Evolutionary conservation across 1,284 basidiomycete species (phyloP).

Genomic region (Ceratobasidium sp.): DNA sequence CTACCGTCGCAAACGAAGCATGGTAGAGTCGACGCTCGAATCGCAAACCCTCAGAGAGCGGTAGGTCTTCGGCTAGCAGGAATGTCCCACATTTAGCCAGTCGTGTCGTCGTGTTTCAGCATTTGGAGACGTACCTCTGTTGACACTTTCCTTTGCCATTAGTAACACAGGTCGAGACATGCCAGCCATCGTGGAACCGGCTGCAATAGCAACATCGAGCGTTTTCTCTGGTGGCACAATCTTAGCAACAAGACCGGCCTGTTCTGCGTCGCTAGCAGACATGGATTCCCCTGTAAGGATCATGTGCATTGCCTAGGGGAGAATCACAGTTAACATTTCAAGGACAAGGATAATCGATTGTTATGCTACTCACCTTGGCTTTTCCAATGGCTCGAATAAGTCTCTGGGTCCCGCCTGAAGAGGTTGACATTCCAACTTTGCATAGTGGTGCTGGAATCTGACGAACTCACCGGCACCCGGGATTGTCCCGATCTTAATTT

Average conservation of each 20-base stretch:
- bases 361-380: constrained; percentile 58
- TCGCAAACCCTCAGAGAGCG: constrained; percentile 36
- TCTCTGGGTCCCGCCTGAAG: constrained; percentile 62
- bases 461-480: constrained; percentile 61
- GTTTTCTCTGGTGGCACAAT: constrained; percentile 40
- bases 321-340: background rate
- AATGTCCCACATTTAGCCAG: background rate
- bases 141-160: constrained; percentile 47
- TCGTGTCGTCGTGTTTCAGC: background rate
- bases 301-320: constrained; percentile 46
- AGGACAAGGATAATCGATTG: background rate
- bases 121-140: constrained; percentile 35
- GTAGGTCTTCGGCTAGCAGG: constrained; percentile 31
- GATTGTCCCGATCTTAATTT: constrained; percentile 77
- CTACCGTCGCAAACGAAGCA: constrained; percentile 40
- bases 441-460: background rate
- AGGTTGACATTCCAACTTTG: background rate
- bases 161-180: constrained; percentile 45
- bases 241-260: constrained; percentile 44
- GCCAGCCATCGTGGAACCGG: constrained; percentile 38
- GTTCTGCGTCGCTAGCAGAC: constrained; percentile 44
- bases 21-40: constrained; percentile 46
- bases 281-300: constrained; percentile 45
- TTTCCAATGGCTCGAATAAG: constrained; percentile 71
- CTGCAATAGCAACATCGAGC: constrained; percentile 43